These are phyloP conservation scores for Sporobolomyces roseus DNA, from an alignment of 768 basidiomycete species.

Conservation along the genomic window DNA sequence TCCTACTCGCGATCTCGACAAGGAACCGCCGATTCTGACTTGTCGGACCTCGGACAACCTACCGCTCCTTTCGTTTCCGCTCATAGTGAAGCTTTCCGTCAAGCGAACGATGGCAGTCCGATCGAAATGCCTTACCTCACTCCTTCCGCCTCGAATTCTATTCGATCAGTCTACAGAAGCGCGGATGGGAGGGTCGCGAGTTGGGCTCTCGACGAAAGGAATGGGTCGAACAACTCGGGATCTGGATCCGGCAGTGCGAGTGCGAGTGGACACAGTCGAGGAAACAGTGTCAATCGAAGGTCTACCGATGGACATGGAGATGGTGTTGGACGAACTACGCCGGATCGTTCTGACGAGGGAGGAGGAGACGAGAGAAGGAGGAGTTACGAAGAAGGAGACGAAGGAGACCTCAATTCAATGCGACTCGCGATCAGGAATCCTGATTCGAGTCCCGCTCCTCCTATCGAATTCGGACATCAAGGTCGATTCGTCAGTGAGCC, in stretches of 20 bases:
- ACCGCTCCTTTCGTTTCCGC: background rate
- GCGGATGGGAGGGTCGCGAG: background rate
- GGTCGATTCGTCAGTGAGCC: background rate
- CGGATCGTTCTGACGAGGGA: background rate
- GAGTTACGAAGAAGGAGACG: constrained; percentile 1
- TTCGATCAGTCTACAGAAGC: background rate
- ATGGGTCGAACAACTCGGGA: background rate
- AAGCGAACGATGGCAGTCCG: constrained; percentile 20
- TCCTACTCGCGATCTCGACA: background rate
- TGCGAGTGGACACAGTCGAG: constrained; percentile 8
- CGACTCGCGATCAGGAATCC: constrained; percentile 19
- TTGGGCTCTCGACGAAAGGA: constrained; percentile 3
- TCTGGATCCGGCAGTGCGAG: constrained; percentile 9
- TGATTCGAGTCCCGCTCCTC: constrained; percentile 1
- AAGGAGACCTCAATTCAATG: background rate
- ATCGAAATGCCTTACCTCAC: constrained; percentile 28
- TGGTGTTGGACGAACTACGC: background rate
- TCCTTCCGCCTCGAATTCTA: constrained; percentile 16
- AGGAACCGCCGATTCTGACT: background rate
- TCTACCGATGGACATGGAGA: background rate
- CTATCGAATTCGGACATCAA: background rate
- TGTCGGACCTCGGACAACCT: too few species aligned
- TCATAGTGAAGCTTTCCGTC: background rate
- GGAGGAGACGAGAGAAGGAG: background rate
- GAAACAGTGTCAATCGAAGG: background rate